These are phyloP conservation scores for Aspergillus bertholletiae DNA, from an alignment of 495 filamentous ascomycete genomes.

Conservation along the genomic window DNA sequence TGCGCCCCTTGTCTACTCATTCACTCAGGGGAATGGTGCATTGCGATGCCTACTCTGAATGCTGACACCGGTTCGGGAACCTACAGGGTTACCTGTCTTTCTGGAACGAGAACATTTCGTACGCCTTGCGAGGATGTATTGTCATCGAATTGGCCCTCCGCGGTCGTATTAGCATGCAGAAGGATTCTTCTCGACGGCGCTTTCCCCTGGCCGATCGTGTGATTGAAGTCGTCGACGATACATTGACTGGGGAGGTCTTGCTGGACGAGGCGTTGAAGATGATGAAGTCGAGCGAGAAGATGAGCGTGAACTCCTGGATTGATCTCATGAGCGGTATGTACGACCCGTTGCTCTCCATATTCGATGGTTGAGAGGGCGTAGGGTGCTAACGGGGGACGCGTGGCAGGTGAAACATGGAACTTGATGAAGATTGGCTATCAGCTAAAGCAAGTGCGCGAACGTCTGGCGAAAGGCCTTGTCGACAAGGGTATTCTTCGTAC, in stretches of 20 bases:
- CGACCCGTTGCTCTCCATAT: neutral
- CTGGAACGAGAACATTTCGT: constrained; percentile 99
- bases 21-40: neutral
- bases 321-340: constrained; percentile 92
- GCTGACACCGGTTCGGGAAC: constrained; percentile 18
- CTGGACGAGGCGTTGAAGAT: constrained; percentile 98
- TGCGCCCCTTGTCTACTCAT: neutral
- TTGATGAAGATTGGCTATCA: constrained; percentile 99
- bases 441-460: constrained; percentile 97
- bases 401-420: constrained; percentile 95
- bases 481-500: constrained; percentile 98
- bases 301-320: constrained; percentile 99
- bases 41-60: constrained; percentile 3
- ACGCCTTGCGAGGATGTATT: constrained; percentile 94
- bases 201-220: constrained; percentile 89
- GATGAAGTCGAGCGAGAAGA: constrained; percentile 99
- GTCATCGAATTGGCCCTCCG: constrained; percentile 95
- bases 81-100: constrained; percentile 92
- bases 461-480: constrained; percentile 94
- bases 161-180: constrained; percentile 97
- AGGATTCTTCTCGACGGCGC: constrained; percentile 85
- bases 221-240: constrained; percentile 97
- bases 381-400: constrained; percentile 17
- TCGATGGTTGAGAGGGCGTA: neutral
- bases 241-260: constrained; percentile 93